These are phyloP conservation scores for Brettanomyces sp. DNA, from an alignment of 805 yeast species.

Conservation along the genomic window DNA sequence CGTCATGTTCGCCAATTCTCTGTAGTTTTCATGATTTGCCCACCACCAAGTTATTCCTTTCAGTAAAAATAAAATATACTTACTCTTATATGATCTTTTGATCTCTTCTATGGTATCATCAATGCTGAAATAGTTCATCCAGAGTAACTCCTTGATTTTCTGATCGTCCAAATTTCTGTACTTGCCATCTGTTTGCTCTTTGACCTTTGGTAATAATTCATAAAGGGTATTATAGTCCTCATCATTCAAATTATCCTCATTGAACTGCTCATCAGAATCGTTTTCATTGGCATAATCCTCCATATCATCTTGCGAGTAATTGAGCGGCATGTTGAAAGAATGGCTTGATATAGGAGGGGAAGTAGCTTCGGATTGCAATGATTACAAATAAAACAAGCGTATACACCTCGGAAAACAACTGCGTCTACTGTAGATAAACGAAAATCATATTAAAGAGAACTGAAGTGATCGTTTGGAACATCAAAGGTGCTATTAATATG, in stretches of 20 bases:
- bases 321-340: too few relatives aligned
- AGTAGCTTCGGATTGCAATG: too few relatives aligned
- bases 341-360: too few relatives aligned
- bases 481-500: too few relatives aligned
- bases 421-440: too few relatives aligned
- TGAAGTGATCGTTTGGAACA: too few relatives aligned
- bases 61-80: slow-evolving; percentile 8
- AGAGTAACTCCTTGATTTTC: slow-evolving; percentile 48
- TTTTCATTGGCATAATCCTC: slow-evolving; percentile 9
- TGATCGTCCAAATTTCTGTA: slow-evolving; percentile 36
- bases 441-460: too few relatives aligned
- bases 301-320: slow-evolving; percentile 19
- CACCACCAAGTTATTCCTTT: too few relatives aligned
- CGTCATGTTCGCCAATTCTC: too few relatives aligned
- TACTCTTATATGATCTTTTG: slow-evolving; percentile 23
- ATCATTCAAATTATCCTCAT: slow-evolving; percentile 28
- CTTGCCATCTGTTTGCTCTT: slow-evolving; percentile 23
- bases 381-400: too few relatives aligned
- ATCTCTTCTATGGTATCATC: slow-evolving; percentile 42
- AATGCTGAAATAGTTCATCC: slow-evolving; percentile 48
- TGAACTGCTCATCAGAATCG: slow-evolving; percentile 22
- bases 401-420: too few relatives aligned
- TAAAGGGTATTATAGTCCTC: slow-evolving; percentile 35
- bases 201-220: slow-evolving; percentile 34
- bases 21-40: too few relatives aligned